Evolutionary conservation across 1,139 yeast genomes (phyloP).

Genomic region (Waltiozyma sp.): DNA sequence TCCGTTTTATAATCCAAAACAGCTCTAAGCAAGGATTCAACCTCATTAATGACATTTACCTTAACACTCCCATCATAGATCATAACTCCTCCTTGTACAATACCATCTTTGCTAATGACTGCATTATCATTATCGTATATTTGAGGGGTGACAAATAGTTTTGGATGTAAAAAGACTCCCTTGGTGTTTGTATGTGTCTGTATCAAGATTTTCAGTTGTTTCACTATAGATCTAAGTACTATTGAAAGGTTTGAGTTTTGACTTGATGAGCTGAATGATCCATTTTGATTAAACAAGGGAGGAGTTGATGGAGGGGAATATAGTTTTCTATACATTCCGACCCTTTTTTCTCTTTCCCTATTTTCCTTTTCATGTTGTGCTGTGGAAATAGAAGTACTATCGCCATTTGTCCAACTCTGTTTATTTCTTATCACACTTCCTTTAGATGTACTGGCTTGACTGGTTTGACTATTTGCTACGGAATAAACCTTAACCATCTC

Average conservation of each 20-base stretch:
- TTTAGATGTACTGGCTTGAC: not conserved
- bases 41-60: conserved; percentile 7
- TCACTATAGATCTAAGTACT: not conserved
- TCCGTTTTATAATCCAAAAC: not conserved
- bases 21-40: conserved; percentile 2
- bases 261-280: not conserved
- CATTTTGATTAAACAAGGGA: not conserved
- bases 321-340: not conserved
- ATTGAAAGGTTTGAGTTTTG: not conserved
- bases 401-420: not conserved
- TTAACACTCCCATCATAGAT: conserved; percentile 7
- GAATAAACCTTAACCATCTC: not conserved
- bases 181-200: not conserved
- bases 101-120: not conserved
- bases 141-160: not conserved
- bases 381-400: too few species aligned
- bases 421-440: not conserved
- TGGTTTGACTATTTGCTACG: not conserved
- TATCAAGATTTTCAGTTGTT: not conserved
- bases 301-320: not conserved
- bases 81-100: not conserved
- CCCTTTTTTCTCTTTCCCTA: not conserved
- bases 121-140: not conserved
- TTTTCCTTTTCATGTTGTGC: too few species aligned
- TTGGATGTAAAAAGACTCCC: not conserved